Evolutionary conservation across 805 yeast species (phyloP).

Genomic region (Isabelozyma pseudorhagii): DNA sequence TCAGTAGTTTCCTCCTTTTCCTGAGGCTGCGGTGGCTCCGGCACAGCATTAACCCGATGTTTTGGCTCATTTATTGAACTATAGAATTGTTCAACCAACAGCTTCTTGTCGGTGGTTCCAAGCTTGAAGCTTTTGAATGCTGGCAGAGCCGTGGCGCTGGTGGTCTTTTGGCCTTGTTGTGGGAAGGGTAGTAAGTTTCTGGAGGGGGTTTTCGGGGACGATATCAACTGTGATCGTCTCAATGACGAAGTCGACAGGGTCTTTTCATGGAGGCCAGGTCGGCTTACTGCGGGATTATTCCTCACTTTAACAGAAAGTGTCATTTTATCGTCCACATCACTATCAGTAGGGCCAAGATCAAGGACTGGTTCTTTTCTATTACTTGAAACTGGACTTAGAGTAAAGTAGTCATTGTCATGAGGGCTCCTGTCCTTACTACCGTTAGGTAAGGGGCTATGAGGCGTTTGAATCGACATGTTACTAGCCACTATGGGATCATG

Average conservation of each 20-base stretch:
- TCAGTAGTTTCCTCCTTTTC: not conserved
- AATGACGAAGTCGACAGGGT: not conserved
- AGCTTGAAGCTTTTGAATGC: not conserved
- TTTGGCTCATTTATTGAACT: constrained; percentile 17
- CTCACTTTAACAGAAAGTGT: not conserved
- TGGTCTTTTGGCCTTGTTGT: not conserved
- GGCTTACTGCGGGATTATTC: not conserved
- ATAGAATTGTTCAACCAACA: constrained; percentile 42
- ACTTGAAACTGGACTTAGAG: not conserved
- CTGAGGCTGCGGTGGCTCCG: not conserved
- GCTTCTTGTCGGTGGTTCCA: constrained; percentile 20
- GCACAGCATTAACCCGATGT: not conserved
- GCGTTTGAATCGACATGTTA: not conserved
- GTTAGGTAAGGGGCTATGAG: not conserved
- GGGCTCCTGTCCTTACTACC: not conserved
- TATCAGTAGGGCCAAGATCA: not conserved
- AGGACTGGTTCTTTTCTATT: not conserved
- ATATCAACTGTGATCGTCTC: constrained; percentile 1
- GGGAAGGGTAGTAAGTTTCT: not conserved
- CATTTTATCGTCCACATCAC: not conserved
- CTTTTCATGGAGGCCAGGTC: not conserved
- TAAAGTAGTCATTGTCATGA: not conserved
- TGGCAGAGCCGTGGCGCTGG: not conserved
- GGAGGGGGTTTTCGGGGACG: constrained; percentile 2
- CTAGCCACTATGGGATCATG: not conserved